These are phyloP conservation scores for Aspergillus affinis DNA, from an alignment of 495 filamentous ascomycete genomes.

Conservation along the genomic window DNA sequence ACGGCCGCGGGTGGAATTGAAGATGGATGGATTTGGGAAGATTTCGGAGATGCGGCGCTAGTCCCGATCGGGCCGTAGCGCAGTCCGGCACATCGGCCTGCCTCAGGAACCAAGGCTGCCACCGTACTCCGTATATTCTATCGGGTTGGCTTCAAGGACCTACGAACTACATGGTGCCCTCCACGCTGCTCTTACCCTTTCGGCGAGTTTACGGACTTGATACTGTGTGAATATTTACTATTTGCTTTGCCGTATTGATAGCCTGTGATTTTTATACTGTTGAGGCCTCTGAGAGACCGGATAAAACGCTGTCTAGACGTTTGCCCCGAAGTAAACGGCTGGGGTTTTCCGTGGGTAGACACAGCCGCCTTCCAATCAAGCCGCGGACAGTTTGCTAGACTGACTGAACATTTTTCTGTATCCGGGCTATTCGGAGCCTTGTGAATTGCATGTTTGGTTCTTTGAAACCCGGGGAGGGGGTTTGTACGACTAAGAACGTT, in stretches of 20 bases:
- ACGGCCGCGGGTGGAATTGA: slow-evolving; percentile 18
- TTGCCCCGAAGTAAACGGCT: neutral
- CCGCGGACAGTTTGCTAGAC: neutral
- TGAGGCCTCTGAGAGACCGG: neutral
- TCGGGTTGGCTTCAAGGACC: neutral
- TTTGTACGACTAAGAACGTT: neutral
- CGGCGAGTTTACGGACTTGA: neutral
- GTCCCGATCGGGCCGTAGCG: slow-evolving; percentile 18
- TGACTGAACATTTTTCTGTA: neutral
- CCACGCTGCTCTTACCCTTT: neutral
- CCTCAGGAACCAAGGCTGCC: neutral
- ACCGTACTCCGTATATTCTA: neutral
- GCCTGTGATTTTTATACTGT: neutral
- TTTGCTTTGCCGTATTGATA: neutral
- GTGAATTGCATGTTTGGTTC: no score
- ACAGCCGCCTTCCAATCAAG: neutral
- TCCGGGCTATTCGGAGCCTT: neutral
- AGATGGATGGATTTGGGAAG: slow-evolving; percentile 21
- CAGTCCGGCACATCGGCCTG: neutral
- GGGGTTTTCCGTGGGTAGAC: neutral
- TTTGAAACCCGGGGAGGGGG: neutral
- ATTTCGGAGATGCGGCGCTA: slow-evolving; percentile 28
- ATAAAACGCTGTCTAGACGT: neutral
- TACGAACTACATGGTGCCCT: neutral
- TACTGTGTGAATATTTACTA: neutral